Base-by-base conservation (phyloP, 257 asterid species). In the Striga asiatica region DNA sequence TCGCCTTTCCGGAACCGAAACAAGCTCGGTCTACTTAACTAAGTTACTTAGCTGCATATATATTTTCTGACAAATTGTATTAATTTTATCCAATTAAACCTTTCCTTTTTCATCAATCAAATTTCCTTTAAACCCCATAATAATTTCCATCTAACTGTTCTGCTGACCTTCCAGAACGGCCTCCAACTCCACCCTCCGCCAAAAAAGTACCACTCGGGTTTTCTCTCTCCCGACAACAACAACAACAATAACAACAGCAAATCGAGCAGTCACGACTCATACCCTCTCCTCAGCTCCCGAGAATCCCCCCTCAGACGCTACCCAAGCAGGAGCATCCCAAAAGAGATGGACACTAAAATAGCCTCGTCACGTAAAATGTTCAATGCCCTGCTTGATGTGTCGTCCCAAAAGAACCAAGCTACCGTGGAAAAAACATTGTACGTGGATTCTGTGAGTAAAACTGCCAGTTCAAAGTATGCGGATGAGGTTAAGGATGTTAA, bases 121-220 rank as follows among this genome's bases (percentile, higher is more conserved):
- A n/a, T n/a, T n/a, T n/a, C n/a, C n/a, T n/a, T n/a, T n/a, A n/a
- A n/a, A n/a, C n/a, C n/a, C n/a, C n/a, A n/a, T n/a, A n/a, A n/a
- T n/a, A n/a, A n/a, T n/a, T n/a, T n/a, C n/a, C n/a, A n/a, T n/a
- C n/a, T n/a, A n/a, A n/a, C n/a, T n/a, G n/a, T n/a, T n/a, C n/a
- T n/a, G n/a, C n/a, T n/a, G n/a, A n/a, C n/a, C n/a, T n/a, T 71
- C 79, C 89, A 86, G 95, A 78, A 62, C 58, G 61, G 79, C 46
- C 70, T 58, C 51, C 87, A 75, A 32, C 69, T 80, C 16, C 77
- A 73, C 27, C 68, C 56, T 23, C 71, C 58, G 20, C 76, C 72
- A 80, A 84, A 74, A 69, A 81, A 75, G 56, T 88, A 71, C 29
- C 81, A 82, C 47, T 88, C 99, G 2, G 97, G 97, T 61, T 79